Evolutionary conservation across 2,329 filamentous ascomycete genomes (phyloP), one percentile per base, ranked within the genome.

Genomic region (Aureobasidium vineae): DNA sequence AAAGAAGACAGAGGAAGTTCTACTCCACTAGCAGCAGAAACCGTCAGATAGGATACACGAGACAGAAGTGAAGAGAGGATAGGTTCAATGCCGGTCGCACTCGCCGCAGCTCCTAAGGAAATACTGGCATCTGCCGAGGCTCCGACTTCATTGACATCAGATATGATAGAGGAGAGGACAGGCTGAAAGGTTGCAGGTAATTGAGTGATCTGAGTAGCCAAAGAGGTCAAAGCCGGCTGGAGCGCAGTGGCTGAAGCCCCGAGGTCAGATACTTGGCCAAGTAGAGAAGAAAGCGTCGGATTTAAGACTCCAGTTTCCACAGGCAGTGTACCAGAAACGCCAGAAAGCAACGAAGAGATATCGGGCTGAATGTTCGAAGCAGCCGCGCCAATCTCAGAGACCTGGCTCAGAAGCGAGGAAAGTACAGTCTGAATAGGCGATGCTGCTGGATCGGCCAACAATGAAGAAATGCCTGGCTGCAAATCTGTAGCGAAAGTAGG

Each of bases 361-460:
- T n/a, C 26, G 16, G 56, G 38, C 11, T 49, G 43, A 7, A 61
- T 31, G 19, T 13, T 19, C 16, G 57, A 49, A 1, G 57, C 57
- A 8, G 43, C 38, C 16, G 57, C 57, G 19, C 21, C 43, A 11
- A 47, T 36, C 3, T 49, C 31, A 26, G 57, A 47, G 5, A 49
- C 43, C 13, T 61, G 57, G 28, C 28, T 47, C 43, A 61, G 7
- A n/a, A 47, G 43, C 2, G 43, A 49, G n/a, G 41, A 49, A 2
- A 61, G 41, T 36, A 28, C 57, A 11, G 57, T 41, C n/a, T 47
- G 41, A 3, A 47, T 19, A 40, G 13, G n/a, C 10, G 57, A 47
- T 36, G 57, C 57, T 19, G 43, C 43, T 19, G 54, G 54, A 33
- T 59, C 54, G 10, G 16, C 26, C 54, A 59, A 45, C 7, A 59